These are phyloP conservation scores for Cucumis cinereus DNA, from an alignment of 306 rosid species.

Conservation along the genomic window DNA sequence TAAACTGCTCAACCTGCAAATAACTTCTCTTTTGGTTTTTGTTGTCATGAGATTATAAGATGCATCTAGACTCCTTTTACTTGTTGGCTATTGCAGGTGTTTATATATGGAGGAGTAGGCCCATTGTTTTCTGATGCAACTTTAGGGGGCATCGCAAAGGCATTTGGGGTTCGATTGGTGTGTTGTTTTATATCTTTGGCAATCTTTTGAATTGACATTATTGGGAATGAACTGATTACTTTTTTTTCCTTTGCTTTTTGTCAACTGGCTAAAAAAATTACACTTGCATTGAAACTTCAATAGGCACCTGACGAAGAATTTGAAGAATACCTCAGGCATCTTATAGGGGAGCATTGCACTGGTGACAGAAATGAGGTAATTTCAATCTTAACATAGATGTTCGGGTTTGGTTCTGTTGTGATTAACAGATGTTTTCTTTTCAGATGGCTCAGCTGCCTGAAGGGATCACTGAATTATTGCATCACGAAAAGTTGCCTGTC, in stretches of 20 bases:
- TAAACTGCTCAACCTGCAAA: slow-evolving; percentile 15
- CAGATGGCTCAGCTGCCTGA: slow-evolving; percentile 97
- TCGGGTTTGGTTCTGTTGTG: not conserved
- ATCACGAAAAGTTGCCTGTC: slow-evolving; percentile 59
- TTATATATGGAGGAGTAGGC: slow-evolving; percentile 88
- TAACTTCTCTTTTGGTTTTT: not conserved
- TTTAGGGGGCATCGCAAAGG: slow-evolving; percentile 81
- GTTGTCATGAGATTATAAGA: not conserved
- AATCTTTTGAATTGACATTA: not conserved
- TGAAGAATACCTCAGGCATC: slow-evolving; percentile 82
- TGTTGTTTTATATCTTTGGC: slow-evolving; percentile 18
- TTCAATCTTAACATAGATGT: not conserved
- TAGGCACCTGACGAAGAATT: slow-evolving; percentile 99
- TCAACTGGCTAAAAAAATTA: not conserved
- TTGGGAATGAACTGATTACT: not conserved
- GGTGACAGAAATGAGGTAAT: slow-evolving; percentile 81
- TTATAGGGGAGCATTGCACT: slow-evolving; percentile 61
- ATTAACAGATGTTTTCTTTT: slow-evolving; percentile 22
- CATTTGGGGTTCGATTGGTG: slow-evolving; percentile 91
- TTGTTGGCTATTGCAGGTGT: slow-evolving; percentile 42
- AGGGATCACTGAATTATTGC: slow-evolving; percentile 88
- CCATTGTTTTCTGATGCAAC: slow-evolving; percentile 91
- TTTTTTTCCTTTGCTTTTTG: not conserved
- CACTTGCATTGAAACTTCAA: not conserved
- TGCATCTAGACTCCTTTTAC: not conserved